Evolutionary conservation across 352 stramenopile species (phyloP), one percentile per base, ranked within the genome.

Genomic region (Thraustochytrium sp.): DNA sequence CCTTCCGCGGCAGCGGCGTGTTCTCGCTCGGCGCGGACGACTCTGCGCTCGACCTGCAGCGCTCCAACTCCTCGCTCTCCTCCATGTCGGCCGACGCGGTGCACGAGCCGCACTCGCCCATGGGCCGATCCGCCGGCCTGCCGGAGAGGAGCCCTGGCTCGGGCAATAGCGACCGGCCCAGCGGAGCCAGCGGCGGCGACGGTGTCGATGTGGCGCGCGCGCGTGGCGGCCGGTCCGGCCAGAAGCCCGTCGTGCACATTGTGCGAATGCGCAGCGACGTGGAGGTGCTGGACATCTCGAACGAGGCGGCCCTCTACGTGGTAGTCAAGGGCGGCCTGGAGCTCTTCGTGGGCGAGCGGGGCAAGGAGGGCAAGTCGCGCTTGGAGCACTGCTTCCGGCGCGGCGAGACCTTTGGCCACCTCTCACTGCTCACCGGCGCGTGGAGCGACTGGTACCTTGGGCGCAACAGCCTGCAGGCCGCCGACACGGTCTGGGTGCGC

Each of bases 391-490:
- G 26, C 18, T 80, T 34, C 23, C n/a, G 40, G 26, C 44, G 48
- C 31, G 65, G 65, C 2, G 42, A 62, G 49, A 62, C 65, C 49
- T 77, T 80, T 34, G 68, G 68, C 21, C 68, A 80, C 38, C 53
- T 80, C 34, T 80, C 68, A 16, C 31, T 80, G 9, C 42, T 80
- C 3, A 80, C 68, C 16, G 68, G 68, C 18, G 68, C 68, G 23
- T 80, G 68, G 68, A 80, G 51, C 13, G 68, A 80, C 37, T 80
- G 68, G 68, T 80, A 80, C 18, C 31, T 42, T 76, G 68, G 68
- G 0, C 48, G 68, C 37, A 42, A 72, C 11, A 65, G 34, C 31
- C 42, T 46, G 46, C 31, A 46, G 18, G 26, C 42, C 16, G 48
- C 48, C 31, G 46, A 80, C 23, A 29, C 53, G 13, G 68, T 64